Evolutionary conservation across 163 green algal species (phyloP).

Genomic region (Scenedesmus sp.): DNA sequence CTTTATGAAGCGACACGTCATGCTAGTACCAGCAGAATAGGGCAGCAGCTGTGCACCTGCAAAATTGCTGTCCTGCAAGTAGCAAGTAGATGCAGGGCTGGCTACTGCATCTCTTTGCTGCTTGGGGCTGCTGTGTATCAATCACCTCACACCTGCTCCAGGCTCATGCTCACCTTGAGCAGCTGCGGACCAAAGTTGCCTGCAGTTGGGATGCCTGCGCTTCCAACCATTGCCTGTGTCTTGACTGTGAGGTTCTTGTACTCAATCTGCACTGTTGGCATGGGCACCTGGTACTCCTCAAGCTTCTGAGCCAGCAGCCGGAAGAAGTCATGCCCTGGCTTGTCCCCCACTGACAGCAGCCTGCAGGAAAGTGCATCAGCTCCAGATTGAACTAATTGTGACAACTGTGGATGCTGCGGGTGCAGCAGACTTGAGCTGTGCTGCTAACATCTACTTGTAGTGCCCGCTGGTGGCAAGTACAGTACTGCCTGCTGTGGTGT

Average conservation of each 20-base stretch:
- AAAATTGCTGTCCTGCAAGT: neutral
- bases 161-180: constrained; percentile 52
- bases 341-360: constrained; percentile 32
- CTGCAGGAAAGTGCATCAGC: constrained; percentile 19
- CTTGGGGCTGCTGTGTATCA: neutral
- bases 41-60: neutral
- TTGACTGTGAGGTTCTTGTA: constrained; percentile 40
- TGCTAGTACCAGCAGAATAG: neutral
- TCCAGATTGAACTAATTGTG: neutral
- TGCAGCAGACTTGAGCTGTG: neutral
- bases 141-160: neutral
- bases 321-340: constrained; percentile 44
- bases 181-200: constrained; percentile 60
- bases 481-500: neutral
- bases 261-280: constrained; percentile 47
- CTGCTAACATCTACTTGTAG: neutral
- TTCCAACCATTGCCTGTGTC: constrained; percentile 72
- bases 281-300: constrained; percentile 33
- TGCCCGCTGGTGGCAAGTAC: neutral
- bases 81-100: neutral
- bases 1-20: too few species aligned
- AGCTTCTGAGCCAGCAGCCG: constrained; percentile 38
- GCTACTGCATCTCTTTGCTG: constrained; percentile 3
- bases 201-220: constrained; percentile 62
- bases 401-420: neutral